Conservation (phyloP, 192 early-diverging fungal species). For the Glomus cerebriforme region DNA sequence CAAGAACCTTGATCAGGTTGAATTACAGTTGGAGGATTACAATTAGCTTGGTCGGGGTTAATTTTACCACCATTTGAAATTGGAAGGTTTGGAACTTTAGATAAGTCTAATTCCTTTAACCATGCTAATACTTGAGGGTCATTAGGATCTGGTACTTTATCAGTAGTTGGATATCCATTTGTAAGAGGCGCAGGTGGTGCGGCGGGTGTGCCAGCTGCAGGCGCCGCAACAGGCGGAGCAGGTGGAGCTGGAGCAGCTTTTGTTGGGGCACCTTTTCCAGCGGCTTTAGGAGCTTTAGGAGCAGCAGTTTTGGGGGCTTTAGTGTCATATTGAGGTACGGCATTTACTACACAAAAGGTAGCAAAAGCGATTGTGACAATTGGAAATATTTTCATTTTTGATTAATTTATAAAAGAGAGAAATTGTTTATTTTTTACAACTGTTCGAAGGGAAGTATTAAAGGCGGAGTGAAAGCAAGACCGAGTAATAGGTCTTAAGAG, state of each 20-base stretch:
- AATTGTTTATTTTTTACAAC: too few species aligned
- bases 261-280: too few species aligned
- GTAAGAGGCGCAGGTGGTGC: background rate
- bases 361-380: background rate
- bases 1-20: conserved; percentile 51
- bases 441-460: too few species aligned
- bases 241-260: background rate
- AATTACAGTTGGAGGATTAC: conserved; percentile 29
- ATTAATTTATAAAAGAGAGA: too few species aligned
- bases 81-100: conserved; percentile 41
- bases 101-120: conserved; percentile 39
- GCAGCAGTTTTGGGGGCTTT: too few species aligned
- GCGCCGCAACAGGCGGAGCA: background rate
- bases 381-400: background rate
- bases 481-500: too few species aligned
- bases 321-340: background rate
- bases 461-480: too few species aligned
- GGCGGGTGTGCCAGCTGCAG: background rate
- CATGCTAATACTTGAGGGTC: conserved; percentile 45
- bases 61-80: conserved; percentile 35
- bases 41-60: conserved; percentile 20
- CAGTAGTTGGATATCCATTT: conserved; percentile 32
- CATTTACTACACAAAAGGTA: background rate
- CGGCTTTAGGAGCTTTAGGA: too few species aligned
- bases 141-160: conserved; percentile 32